Conservation (phyloP, 2,329 filamentous ascomycete species). For the Penicillium glabrum region DNA sequence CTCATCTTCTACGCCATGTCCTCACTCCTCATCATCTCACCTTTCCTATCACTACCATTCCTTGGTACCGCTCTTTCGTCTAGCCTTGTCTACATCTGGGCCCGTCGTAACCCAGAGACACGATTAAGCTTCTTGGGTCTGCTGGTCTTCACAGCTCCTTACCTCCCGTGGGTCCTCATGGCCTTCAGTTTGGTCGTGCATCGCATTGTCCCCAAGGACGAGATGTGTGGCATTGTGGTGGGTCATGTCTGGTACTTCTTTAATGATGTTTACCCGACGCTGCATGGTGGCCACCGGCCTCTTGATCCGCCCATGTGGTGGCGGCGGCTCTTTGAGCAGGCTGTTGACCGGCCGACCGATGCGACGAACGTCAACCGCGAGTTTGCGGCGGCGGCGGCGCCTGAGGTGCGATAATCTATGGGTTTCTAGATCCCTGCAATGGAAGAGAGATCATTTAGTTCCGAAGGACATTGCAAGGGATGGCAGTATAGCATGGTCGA, state of each 20-base stretch:
- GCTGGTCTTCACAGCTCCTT: slow-evolving; percentile 88
- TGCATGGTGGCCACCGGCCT: slow-evolving; percentile 80
- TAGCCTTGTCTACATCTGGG: slow-evolving; percentile 97
- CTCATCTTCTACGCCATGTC: slow-evolving; percentile 81
- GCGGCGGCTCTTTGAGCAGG: slow-evolving; percentile 72
- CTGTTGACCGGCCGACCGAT: slow-evolving; percentile 20
- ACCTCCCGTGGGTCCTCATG: slow-evolving; percentile 94
- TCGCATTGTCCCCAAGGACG: slow-evolving; percentile 86
- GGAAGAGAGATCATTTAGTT: neutral
- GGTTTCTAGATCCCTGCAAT: neutral
- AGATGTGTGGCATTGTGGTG: slow-evolving; percentile 91
- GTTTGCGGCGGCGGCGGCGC: slow-evolving; percentile 34
- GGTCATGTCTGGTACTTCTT: slow-evolving; percentile 99
- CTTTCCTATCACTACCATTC: slow-evolving; percentile 87
- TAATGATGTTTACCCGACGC: slow-evolving; percentile 89
- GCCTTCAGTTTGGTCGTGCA: slow-evolving; percentile 90
- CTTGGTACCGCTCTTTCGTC: slow-evolving; percentile 91
- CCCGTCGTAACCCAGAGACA: slow-evolving; percentile 87
- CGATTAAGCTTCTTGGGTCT: slow-evolving; percentile 85
- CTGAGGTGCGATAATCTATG: slow-evolving; percentile 31
- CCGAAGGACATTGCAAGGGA: neutral
- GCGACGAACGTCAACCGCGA: slow-evolving; percentile 31
- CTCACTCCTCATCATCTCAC: slow-evolving; percentile 77
- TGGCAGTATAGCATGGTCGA: neutral
- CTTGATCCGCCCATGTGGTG: slow-evolving; percentile 90